These are phyloP conservation scores for Tetratostichococcus sp. DNA, from an alignment of 139 green algal species.

Conservation along the genomic window DNA sequence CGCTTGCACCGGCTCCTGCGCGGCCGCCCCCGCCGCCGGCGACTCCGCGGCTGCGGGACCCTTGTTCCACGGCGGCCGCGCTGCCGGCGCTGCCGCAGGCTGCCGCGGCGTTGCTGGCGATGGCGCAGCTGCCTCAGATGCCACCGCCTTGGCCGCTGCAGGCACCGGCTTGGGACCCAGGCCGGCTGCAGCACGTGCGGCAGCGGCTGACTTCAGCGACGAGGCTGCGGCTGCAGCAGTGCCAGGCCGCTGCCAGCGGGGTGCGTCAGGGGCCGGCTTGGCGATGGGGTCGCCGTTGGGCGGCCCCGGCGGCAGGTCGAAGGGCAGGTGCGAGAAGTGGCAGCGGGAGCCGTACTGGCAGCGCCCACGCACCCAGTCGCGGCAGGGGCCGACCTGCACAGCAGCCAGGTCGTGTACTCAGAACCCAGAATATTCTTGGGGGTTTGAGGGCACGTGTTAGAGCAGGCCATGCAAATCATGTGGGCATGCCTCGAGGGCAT, in stretches of 20 bases:
- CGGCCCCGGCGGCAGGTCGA: slow-evolving; percentile 27
- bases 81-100: not conserved
- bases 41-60: not conserved
- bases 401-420: not conserved
- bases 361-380: slow-evolving; percentile 45
- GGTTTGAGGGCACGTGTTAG: no score
- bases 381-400: not conserved
- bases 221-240: not conserved
- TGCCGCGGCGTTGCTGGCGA: not conserved
- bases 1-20: not conserved
- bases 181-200: not conserved
- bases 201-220: not conserved
- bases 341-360: slow-evolving; percentile 34
- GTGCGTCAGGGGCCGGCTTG: slow-evolving; percentile 1
- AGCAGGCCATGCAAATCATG: no score
- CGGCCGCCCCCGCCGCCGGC: not conserved
- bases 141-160: not conserved
- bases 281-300: slow-evolving; percentile 7
- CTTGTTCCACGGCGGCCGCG: not conserved
- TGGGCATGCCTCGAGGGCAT: no score
- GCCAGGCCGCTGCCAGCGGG: not conserved
- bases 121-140: not conserved
- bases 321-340: slow-evolving; percentile 40
- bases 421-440: no score
- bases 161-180: not conserved